These are phyloP conservation scores for Suhomyces vadensis DNA, from an alignment of 805 yeast species.

Conservation along the genomic window DNA sequence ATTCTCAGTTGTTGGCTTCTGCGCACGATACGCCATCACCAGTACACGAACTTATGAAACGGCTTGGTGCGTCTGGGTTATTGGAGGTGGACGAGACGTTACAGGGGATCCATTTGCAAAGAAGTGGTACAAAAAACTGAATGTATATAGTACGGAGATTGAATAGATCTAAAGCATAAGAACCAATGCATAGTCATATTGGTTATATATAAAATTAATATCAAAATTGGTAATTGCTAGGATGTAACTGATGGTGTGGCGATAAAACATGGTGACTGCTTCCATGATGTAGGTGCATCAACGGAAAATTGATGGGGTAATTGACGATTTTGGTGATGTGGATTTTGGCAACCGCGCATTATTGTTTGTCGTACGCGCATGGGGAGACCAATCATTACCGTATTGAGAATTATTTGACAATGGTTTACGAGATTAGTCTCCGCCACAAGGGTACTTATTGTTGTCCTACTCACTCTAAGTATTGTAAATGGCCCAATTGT, in stretches of 20 bases:
- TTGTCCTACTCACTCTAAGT: too few species aligned
- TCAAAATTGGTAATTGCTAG: background rate
- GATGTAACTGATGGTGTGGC: background rate
- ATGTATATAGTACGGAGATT: too few species aligned
- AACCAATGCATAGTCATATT: too few species aligned
- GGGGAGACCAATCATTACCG: background rate
- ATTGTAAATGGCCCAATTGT: too few species aligned
- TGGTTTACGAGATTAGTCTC: constrained; percentile 1
- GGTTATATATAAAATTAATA: too few species aligned
- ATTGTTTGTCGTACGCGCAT: background rate
- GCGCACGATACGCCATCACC: constrained; percentile 10
- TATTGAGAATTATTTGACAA: background rate
- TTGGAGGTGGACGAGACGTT: constrained; percentile 18
- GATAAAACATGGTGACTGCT: background rate
- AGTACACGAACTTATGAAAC: constrained; percentile 15
- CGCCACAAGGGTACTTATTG: too few species aligned
- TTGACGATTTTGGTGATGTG: too few species aligned
- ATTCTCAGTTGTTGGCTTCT: constrained; percentile 18
- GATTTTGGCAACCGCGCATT: background rate
- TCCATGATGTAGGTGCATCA: too few species aligned
- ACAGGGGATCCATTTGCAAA: background rate
- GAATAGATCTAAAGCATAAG: too few species aligned
- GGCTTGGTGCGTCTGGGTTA: constrained; percentile 23
- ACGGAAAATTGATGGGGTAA: too few species aligned
- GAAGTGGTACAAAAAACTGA: too few species aligned